Base-by-base conservation (phyloP, 257 asterid species). In the Mentha longifolia region DNA sequence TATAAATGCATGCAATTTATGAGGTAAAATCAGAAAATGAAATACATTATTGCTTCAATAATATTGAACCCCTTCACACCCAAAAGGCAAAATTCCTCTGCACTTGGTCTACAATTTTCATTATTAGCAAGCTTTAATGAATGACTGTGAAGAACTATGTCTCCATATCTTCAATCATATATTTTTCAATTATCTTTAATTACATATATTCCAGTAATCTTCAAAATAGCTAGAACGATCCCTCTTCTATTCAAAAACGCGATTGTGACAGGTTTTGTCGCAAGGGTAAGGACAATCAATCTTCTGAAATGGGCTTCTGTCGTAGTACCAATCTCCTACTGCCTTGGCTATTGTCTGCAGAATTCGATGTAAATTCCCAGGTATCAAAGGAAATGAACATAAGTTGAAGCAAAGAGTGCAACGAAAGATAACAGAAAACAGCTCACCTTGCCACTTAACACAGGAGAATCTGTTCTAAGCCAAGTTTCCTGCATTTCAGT, bases 211-310 rank as follows among this genome's bases (percentile, higher is more conserved):
- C 35, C 61, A 57, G 12, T 7, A 51, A 30, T 28, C 25, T 64
- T 67, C 43, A 3, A 28, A 9, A 33, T 65, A 65, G 75, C 74
- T 79, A 79, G 41, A 17, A 28, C 6, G 78, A 72, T 9, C 68
- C 43, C 2, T 78, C 86, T 4, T 35, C 39, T 81, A 47, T 3
- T 87, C 90, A 58, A 87, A 89, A 69, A 83, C 75, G 2, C 91
- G 92, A 73, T 89, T 94, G 79, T 83, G 96, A 61, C 97, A 94
- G 39, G 95, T 88, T 74, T 76, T 86, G 83, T 94, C 97, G 46
- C 97, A 94, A 39, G 99, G 99, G 64, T 86, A 91, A 49, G 99
- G 96, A 51, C 99, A 94, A 71, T 91, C 99, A 14, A 91, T 86
- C 86, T 77, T 76, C 84, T 88, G 91, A 82, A 89, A 91, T 9